A percentile compares a stretch with the other conserved stretches of the same genome.
phyloP scores from a whole-genome alignment of 345 rosid genomes.

The Stellera chamaejasme region DNA sequence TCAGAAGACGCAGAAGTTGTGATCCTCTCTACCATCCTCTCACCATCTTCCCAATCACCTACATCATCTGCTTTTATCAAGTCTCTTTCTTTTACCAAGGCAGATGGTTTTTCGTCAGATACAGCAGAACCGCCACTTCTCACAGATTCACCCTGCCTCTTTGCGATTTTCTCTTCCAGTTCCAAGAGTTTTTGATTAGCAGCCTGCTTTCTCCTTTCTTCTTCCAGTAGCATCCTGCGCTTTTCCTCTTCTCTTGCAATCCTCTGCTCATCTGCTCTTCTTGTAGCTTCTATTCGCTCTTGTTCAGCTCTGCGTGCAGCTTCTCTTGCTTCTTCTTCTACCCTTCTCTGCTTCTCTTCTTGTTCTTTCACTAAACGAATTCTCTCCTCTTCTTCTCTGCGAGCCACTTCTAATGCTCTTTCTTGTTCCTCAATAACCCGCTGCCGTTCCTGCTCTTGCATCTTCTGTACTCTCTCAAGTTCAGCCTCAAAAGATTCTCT shows the following conservation, averaged over 20 bases:
- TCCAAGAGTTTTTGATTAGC: conserved; percentile 94
- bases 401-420: conserved; percentile 72
- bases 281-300: conserved; percentile 64
- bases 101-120: conserved; percentile 43
- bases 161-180: conserved; percentile 88
- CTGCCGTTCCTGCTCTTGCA: conserved; percentile 89
- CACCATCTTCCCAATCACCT: conserved; percentile 89
- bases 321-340: conserved; percentile 88
- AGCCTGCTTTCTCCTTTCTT: conserved; percentile 94
- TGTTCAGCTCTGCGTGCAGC: conserved; percentile 89
- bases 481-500: conserved; percentile 99
- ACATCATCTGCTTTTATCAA: conserved; percentile 29
- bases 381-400: conserved; percentile 88
- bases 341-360: conserved; percentile 60
- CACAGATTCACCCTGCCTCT: conserved; percentile 58
- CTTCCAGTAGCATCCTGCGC: conserved; percentile 65
- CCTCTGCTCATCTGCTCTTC: conserved; percentile 74
- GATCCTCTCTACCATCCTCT: conserved; percentile 87
- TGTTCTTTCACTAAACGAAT: conserved; percentile 65
- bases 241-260: conserved; percentile 93
- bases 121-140: conserved; percentile 36
- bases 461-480: conserved; percentile 91
- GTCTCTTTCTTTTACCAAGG: conserved; percentile 39
- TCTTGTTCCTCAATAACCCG: conserved; percentile 75
- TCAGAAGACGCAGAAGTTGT: conserved; percentile 69